Evolutionary conservation across 179 eudicot species (phyloP).

Genomic region (Actinidia polygama): DNA sequence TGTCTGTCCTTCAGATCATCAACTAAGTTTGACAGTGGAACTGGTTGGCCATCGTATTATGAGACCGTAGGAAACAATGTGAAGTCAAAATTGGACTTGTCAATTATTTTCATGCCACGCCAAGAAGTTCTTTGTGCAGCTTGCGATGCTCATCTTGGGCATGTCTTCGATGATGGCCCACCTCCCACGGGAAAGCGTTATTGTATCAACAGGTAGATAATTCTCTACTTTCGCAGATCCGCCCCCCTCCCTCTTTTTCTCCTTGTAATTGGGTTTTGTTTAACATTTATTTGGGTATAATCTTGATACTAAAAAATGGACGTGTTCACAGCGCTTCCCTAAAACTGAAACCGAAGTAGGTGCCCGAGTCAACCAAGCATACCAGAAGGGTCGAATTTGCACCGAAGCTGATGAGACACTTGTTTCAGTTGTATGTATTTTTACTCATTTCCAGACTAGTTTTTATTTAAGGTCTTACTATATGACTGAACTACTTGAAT

Average conservation of each 20-base stretch:
- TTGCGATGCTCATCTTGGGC: constrained; percentile 95
- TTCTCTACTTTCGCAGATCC: not conserved
- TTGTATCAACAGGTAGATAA: constrained; percentile 78
- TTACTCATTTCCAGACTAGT: not conserved
- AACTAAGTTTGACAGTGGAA: constrained; percentile 91
- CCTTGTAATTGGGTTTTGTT: too few relatives aligned
- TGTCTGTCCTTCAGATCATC: constrained; percentile 56
- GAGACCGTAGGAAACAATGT: constrained; percentile 75
- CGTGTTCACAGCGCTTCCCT: constrained; percentile 42
- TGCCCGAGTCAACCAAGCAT: not conserved
- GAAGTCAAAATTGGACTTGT: constrained; percentile 80
- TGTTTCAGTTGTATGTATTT: not conserved
- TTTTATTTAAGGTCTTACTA: not conserved
- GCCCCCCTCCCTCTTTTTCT: not conserved
- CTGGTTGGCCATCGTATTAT: constrained; percentile 98
- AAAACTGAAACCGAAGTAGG: constrained; percentile 48
- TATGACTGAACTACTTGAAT: constrained; percentile 8
- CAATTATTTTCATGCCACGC: constrained; percentile 92
- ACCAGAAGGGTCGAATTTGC: not conserved
- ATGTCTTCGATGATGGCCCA: constrained; percentile 89
- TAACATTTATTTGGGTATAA: not conserved
- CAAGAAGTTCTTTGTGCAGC: constrained; percentile 77
- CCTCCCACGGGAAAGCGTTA: constrained; percentile 89
- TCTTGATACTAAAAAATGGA: not conserved
- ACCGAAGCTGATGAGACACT: not conserved